Conservation (phyloP, 495 filamentous ascomycete species). For the Aspergillus campestris region DNA sequence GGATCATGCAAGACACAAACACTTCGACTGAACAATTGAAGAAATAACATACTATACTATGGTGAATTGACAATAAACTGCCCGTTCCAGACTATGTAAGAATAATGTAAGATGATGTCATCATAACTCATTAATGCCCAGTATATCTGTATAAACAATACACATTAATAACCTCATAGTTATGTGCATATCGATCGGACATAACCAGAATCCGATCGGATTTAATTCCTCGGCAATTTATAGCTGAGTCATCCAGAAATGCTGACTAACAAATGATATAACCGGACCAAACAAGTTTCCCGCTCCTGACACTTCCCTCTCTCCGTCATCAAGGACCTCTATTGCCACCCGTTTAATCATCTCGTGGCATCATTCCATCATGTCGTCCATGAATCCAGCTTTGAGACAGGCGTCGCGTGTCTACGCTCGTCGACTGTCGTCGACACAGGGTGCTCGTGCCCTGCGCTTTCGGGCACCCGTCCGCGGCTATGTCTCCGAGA, state of each 20-base stretch:
- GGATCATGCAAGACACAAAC: too few relatives aligned
- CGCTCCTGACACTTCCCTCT: conserved; percentile 1
- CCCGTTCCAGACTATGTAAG: too few relatives aligned
- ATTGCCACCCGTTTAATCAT: conserved; percentile 13
- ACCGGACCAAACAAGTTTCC: conserved; percentile 21
- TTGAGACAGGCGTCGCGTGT: conserved; percentile 73
- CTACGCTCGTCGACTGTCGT: conserved; percentile 46
- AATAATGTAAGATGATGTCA: too few relatives aligned
- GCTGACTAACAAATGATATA: conserved; percentile 23
- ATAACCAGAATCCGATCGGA: background rate
- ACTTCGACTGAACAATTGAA: too few relatives aligned
- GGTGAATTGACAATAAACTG: too few relatives aligned
- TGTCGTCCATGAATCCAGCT: conserved; percentile 66
- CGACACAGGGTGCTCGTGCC: conserved; percentile 32
- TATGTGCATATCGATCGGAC: too few relatives aligned
- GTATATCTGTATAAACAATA: too few relatives aligned
- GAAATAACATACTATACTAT: too few relatives aligned
- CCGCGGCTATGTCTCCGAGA: conserved; percentile 75
- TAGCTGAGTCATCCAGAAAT: conserved; percentile 18
- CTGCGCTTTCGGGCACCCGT: conserved; percentile 34
- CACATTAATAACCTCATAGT: too few relatives aligned
- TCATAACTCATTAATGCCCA: too few relatives aligned
- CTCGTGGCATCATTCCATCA: conserved; percentile 30
- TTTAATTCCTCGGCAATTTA: conserved; percentile 6
- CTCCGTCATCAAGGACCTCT: conserved; percentile 2